Base-by-base conservation (phyloP, 345 rosid species). In the Rubroshorea leprosula region DNA sequence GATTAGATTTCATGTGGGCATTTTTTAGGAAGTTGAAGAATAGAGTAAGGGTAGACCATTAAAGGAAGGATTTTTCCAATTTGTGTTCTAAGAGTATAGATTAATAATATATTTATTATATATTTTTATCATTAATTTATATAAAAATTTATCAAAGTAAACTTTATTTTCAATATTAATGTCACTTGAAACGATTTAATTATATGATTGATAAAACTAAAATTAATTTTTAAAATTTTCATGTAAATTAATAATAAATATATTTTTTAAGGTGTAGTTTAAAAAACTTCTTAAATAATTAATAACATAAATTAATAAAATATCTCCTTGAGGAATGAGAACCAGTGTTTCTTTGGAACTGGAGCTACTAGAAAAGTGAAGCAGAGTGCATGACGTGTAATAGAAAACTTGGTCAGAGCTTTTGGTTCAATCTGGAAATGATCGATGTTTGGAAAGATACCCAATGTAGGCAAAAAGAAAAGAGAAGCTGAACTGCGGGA, bases 1-100 rank as follows among this genome's bases (percentile, higher is more conserved):
- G 92, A 79, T 85, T 76, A 74, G 76, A 78, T 73, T 71, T 88
- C 90, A 78, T 75, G 80, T 63, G 86, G 75, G 71, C 52, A 55
- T 66, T 63, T 67, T 26, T 50, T 26, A 44, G 64, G 66, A 71
- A 50, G 72, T 66, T 41, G 73, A 63, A 80, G 49, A n/a, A n/a
- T n/a, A 51, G 63, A 66, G 46, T 49, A 64, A 71, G 72, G 76
- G 72, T 58, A 66, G 65, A 49, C 14, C 60, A 60, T 35, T 48
- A 27, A 29, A 50, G 60, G 39, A 39, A n/a, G n/a, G n/a, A n/a
- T n/a, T n/a, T n/a, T n/a, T n/a, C n/a, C n/a, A n/a, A n/a, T n/a
- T n/a, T n/a, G n/a, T n/a, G n/a, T n/a, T n/a, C n/a, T n/a, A n/a
- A n/a, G n/a, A n/a, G n/a, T n/a, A n/a, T n/a, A n/a, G n/a, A n/a